Percentiles rank a stretch among this genome's conserved stretches.
phyloP scores from a whole-genome alignment of 768 basidiomycete species.

The Podaxis rugospora region DNA sequence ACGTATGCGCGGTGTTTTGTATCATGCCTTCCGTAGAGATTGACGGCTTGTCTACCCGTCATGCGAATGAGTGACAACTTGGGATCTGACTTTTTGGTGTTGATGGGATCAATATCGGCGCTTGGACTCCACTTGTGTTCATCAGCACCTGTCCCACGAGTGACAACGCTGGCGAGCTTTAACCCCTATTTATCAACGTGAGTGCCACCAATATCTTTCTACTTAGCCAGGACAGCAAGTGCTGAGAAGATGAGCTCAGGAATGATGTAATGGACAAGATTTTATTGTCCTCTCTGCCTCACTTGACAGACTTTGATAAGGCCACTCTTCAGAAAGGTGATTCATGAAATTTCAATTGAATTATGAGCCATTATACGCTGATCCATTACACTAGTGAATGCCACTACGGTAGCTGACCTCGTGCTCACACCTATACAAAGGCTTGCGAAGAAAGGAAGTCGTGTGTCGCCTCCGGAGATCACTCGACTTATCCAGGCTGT shows the following conservation, averaged over 20 bases:
- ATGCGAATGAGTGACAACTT: too few relatives aligned
- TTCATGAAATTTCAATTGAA: too few relatives aligned
- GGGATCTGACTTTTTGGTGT: not conserved
- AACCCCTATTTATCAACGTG: not conserved
- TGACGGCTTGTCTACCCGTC: too few relatives aligned
- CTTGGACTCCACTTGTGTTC: too few relatives aligned
- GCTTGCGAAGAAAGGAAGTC: constrained; percentile 48
- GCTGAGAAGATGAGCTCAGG: not conserved
- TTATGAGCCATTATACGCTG: not conserved
- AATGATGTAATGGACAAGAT: constrained; percentile 12
- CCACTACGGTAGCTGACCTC: constrained; percentile 44
- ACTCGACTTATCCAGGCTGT: constrained; percentile 46
- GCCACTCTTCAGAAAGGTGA: constrained; percentile 28
- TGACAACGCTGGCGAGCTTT: not conserved
- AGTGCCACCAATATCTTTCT: not conserved
- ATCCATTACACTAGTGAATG: constrained; percentile 33
- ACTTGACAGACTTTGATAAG: constrained; percentile 16
- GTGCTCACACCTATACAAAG: constrained; percentile 46
- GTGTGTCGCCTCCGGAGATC: constrained; percentile 43
- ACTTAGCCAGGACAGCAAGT: too few relatives aligned
- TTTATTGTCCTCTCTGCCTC: constrained; percentile 2
- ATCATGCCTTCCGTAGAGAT: too few relatives aligned
- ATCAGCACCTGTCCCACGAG: not conserved
- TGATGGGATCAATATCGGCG: not conserved
- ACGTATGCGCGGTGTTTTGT: too few relatives aligned